Evolutionary conservation across 306 rosid genomes (phyloP), one percentile per base, ranked within the genome.

Genomic region (Glycine soja): DNA sequence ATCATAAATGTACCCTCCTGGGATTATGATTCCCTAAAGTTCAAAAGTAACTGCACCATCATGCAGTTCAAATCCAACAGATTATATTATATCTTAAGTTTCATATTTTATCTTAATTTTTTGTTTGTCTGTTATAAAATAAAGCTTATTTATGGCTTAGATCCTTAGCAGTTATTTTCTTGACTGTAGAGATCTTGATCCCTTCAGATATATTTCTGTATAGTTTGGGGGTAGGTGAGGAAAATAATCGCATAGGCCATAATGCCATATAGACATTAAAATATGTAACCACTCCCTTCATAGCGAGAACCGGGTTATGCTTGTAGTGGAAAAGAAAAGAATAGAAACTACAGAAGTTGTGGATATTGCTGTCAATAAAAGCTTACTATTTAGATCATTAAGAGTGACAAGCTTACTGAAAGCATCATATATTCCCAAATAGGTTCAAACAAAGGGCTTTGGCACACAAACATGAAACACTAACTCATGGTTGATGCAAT

Each of bases 1-100:
- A 63, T 48, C 66, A 48, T 66, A 87, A 70, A 80, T 79, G 88
- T 76, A 86, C 51, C 62, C 43, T 10, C 14, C 68, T 32, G 34
- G 65, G 65, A 58, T 58, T 58, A 19, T 12, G 14, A 58, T 19
- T 34, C 38, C 24, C 65, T 58, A 9, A 56, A 7, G 62, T 10
- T 58, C 38, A 10, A 30, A 58, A 19, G 36, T 58, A 58, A 58
- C n/a, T 58, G n/a, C 65, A 19, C 65, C 65, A 58, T 19, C 38
- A 19, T 24, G 66, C 40, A 59, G 66, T 24, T 59, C 40, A 59
- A 19, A 59, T 32, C 18, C n/a, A 3, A 58, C 38, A 58, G 7
- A 57, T 57, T 19, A 58, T 10, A 57, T 58, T 42, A 42, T 42
- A 7, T 42, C 45, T 10, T 19, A 10, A 58, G 14, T 58, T 19